These are phyloP conservation scores for Teunomyces tritomae DNA, from an alignment of 805 yeast species.

Conservation along the genomic window DNA sequence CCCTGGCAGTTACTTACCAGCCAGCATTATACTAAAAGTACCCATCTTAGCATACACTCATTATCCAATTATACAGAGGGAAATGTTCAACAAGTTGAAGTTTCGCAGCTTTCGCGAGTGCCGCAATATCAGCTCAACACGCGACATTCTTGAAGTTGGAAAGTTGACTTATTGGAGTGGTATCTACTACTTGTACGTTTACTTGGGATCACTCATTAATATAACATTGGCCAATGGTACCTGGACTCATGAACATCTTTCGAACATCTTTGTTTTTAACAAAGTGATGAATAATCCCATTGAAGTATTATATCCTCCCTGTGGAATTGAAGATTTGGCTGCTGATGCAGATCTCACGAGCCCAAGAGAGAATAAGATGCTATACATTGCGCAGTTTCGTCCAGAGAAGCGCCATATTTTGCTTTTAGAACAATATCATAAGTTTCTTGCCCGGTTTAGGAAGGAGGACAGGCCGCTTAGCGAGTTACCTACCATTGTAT, in stretches of 20 bases:
- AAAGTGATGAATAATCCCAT: constrained; percentile 17
- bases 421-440: constrained; percentile 60
- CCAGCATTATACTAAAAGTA: constrained; percentile 52
- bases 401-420: constrained; percentile 90
- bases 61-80: constrained; percentile 85
- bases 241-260: constrained; percentile 85
- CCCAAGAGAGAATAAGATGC: constrained; percentile 36
- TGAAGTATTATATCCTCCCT: constrained; percentile 80
- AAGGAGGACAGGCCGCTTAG: constrained; percentile 14
- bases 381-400: constrained; percentile 87
- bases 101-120: constrained; percentile 18
- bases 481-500: constrained; percentile 54
- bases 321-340: constrained; percentile 59
- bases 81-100: constrained; percentile 71
- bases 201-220: constrained; percentile 65
- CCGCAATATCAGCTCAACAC: constrained; percentile 16
- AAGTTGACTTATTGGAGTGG: constrained; percentile 67
- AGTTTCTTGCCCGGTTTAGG: constrained; percentile 39
- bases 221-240: constrained; percentile 77
- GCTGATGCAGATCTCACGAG: constrained; percentile 4
- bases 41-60: constrained; percentile 92
- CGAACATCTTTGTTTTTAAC: constrained; percentile 57
- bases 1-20: constrained; percentile 79
- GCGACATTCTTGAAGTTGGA: constrained; percentile 16
- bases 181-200: constrained; percentile 61